A percentile compares a stretch with the other conserved stretches of the same genome.
These are phyloP conservation scores for Daucus carota DNA, from an alignment of 129 eudicot genomes.

Conservation along the genomic window DNA sequence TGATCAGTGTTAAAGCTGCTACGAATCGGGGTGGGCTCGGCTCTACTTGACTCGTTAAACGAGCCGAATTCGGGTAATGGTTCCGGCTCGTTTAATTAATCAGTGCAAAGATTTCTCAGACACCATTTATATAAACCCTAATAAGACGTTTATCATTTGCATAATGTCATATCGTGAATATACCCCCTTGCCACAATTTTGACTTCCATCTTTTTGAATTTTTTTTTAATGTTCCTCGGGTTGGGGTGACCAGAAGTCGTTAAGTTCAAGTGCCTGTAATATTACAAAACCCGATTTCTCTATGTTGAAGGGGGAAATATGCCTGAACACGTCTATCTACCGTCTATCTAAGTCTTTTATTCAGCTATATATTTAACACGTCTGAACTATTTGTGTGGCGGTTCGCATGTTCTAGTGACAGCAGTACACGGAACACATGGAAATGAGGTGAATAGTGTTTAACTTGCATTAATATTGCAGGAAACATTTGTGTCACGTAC, in stretches of 20 bases:
- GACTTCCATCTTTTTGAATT: not conserved
- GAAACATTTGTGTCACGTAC: too few relatives aligned
- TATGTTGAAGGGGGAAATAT: constrained; percentile 64
- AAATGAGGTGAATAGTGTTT: too few relatives aligned
- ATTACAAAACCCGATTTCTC: constrained; percentile 73
- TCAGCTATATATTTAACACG: too few relatives aligned
- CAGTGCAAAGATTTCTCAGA: not conserved
- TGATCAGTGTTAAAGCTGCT: not conserved
- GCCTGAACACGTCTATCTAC: too few relatives aligned
- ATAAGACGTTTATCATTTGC: not conserved
- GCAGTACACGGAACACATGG: too few relatives aligned
- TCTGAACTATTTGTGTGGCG: too few relatives aligned
- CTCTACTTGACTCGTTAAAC: too few relatives aligned
- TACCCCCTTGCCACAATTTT: not conserved
- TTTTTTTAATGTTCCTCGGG: constrained; percentile 3
- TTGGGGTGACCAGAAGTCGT: constrained; percentile 27
- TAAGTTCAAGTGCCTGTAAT: constrained; percentile 32
- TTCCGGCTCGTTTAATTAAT: too few relatives aligned
- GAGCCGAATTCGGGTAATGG: too few relatives aligned
- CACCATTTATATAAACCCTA: not conserved
- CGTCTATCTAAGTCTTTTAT: too few relatives aligned
- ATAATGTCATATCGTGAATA: not conserved
- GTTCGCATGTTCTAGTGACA: too few relatives aligned
- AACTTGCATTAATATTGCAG: too few relatives aligned
- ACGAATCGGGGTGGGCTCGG: constrained; percentile 1